phyloP scores from a whole-genome alignment of 1,284 basidiomycete species.

The Clitocybe nebularis region DNA sequence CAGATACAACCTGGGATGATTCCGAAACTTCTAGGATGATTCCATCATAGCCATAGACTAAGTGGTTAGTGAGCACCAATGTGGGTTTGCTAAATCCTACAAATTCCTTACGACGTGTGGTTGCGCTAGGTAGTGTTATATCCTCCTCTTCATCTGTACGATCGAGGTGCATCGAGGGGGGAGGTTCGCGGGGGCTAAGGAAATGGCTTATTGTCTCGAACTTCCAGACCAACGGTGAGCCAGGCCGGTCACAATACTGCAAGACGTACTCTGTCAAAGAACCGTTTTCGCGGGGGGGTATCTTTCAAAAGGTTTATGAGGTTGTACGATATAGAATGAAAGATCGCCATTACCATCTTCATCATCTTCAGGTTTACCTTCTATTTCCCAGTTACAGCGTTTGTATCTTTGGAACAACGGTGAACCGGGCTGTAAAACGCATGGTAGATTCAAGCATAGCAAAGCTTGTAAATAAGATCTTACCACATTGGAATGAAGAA shows the following conservation, averaged over 20 bases:
- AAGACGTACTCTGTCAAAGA: constrained; percentile 56
- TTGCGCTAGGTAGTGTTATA: constrained; percentile 65
- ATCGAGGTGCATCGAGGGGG: constrained; percentile 83
- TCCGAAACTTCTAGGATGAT: constrained; percentile 79
- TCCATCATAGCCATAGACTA: constrained; percentile 81
- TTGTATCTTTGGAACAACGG: constrained; percentile 86
- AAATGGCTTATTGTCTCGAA: constrained; percentile 76
- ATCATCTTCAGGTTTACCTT: constrained; percentile 69
- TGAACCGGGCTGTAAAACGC: no score
- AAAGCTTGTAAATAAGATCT: constrained; percentile 49
- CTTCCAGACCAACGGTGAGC: constrained; percentile 27
- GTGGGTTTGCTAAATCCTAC: constrained; percentile 6
- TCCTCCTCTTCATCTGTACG: constrained; percentile 78
- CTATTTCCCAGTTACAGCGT: constrained; percentile 84
- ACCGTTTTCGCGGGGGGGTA: constrained; percentile 61
- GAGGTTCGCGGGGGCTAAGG: constrained; percentile 61
- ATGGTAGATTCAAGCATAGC: no score
- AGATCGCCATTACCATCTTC: constrained; percentile 66
- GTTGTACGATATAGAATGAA: constrained; percentile 5
- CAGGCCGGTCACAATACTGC: constrained; percentile 2
- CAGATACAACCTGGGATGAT: constrained; percentile 68
- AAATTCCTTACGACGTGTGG: constrained; percentile 61
- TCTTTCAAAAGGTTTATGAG: constrained; percentile 35
- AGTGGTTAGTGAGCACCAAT: constrained; percentile 16
- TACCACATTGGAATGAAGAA: constrained; percentile 84